Conservation (phyloP, 2,329 filamentous ascomycete species). For the Epichloe typhina region DNA sequence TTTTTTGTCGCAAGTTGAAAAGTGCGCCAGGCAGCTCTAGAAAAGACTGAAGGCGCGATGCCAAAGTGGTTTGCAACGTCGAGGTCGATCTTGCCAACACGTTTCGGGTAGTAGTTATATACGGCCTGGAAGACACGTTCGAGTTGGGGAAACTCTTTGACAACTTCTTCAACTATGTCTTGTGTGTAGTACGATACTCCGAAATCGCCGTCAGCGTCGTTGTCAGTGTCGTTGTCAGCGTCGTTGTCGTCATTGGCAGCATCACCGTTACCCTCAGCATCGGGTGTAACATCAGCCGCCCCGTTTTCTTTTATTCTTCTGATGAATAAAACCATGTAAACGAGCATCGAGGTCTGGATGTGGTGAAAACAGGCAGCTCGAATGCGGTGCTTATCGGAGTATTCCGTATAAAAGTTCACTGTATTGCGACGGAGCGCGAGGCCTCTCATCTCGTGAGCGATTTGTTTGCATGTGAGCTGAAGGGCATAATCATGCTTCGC, state of each 20-base stretch:
- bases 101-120: neutral
- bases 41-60: neutral
- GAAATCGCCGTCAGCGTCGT: rapidly evolving
- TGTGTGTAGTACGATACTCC: neutral
- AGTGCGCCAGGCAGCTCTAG: neutral
- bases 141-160: neutral
- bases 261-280: too few species aligned
- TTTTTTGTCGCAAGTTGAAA: neutral
- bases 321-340: neutral
- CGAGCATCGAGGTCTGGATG: neutral
- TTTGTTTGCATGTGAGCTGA: neutral
- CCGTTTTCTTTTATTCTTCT: rapidly evolving
- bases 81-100: neutral
- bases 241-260: neutral
- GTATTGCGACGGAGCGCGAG: neutral
- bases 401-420: neutral
- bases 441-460: neutral
- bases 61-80: neutral
- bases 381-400: neutral
- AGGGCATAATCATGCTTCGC: neutral
- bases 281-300: too few species aligned
- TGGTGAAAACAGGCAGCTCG: neutral
- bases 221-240: neutral
- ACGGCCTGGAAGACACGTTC: neutral
- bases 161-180: neutral